Conservation (phyloP, 306 rosid species). For the Rubus idaeus region DNA sequence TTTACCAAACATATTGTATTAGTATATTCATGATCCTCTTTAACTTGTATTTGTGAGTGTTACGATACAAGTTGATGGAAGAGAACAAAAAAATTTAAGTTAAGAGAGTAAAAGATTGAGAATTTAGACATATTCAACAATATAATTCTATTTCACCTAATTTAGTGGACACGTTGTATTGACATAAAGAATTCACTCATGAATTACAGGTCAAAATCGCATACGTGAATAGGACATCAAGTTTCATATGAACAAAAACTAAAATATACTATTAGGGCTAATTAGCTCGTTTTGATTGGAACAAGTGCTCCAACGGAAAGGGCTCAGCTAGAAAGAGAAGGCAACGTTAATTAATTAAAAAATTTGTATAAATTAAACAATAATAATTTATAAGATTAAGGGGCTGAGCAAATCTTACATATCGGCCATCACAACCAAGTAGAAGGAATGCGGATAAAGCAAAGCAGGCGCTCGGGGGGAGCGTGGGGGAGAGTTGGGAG, state of each 20-base stretch:
- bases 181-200: too few species aligned
- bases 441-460: not conserved
- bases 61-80: too few species aligned
- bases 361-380: not conserved
- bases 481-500: not conserved
- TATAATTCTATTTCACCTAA: not conserved
- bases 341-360: too few species aligned
- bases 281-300: not conserved
- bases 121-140: too few species aligned
- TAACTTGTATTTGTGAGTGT: too few species aligned
- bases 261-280: not conserved
- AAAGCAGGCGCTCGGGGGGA: constrained; percentile 3
- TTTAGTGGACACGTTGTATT: not conserved
- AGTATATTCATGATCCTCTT: too few species aligned
- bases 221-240: not conserved
- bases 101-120: too few species aligned
- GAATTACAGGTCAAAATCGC: not conserved
- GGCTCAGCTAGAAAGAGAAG: not conserved
- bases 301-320: not conserved
- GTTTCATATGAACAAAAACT: not conserved
- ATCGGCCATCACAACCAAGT: not conserved
- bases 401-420: not conserved
- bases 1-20: too few species aligned
- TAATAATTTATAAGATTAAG: not conserved
- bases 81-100: too few species aligned